Evolutionary conservation across 768 basidiomycete species (phyloP).

Genomic region (Gelatoporia subvermispora): DNA sequence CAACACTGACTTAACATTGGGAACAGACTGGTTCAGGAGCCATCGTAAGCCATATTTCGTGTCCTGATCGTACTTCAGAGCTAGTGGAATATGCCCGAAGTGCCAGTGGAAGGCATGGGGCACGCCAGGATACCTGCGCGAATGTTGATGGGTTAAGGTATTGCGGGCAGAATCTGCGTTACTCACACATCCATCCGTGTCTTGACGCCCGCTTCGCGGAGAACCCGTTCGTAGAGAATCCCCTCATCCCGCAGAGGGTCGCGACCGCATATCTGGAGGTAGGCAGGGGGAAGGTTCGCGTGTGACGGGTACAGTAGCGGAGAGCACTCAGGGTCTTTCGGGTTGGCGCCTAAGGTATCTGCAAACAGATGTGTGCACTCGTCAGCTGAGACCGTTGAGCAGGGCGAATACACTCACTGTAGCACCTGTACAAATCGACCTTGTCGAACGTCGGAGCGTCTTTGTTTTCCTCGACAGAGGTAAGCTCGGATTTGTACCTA

Average conservation of each 20-base stretch:
- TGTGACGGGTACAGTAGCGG: conserved; percentile 19
- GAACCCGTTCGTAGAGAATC: conserved; percentile 19
- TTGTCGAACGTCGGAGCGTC: conserved; percentile 12
- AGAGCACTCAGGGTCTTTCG: conserved; percentile 7
- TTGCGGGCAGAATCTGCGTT: neutral
- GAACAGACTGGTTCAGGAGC: no score
- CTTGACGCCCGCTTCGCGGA: conserved; percentile 18
- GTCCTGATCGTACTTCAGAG: no score
- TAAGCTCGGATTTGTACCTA: conserved; percentile 17
- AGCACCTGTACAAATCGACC: neutral
- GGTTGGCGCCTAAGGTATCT: neutral
- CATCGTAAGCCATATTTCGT: no score
- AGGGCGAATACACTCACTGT: neutral
- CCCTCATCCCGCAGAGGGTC: conserved; percentile 27
- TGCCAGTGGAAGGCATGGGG: conserved; percentile 15
- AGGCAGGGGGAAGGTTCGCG: conserved; percentile 17
- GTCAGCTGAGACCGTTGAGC: neutral
- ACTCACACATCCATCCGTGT: conserved; percentile 20
- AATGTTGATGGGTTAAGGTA: neutral
- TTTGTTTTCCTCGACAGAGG: conserved; percentile 18
- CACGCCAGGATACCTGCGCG: conserved; percentile 22
- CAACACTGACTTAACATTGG: no score
- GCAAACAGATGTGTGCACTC: neutral
- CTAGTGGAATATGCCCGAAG: no score
- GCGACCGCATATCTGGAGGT: conserved; percentile 19